Conservation (phyloP, 768 basidiomycete genomes). For the Postia placenta region DNA sequence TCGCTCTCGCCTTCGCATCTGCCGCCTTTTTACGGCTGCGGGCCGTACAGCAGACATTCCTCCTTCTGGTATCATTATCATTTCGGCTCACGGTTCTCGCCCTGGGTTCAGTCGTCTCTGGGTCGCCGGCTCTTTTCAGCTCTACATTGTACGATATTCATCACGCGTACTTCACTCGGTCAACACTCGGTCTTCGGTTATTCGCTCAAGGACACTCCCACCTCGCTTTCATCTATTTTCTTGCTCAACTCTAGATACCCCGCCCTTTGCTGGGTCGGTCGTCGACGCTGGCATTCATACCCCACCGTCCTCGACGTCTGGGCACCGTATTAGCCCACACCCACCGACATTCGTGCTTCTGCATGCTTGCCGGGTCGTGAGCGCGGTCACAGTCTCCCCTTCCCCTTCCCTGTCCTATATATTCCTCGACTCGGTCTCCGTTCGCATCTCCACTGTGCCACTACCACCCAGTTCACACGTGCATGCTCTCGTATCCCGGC, state of each 20-base stretch:
- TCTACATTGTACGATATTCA: constrained; percentile 13
- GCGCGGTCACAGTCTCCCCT: constrained; percentile 8
- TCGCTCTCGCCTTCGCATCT: constrained; percentile 19
- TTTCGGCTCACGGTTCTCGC: constrained; percentile 31
- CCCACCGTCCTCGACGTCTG: constrained; percentile 24
- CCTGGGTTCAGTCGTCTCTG: constrained; percentile 10
- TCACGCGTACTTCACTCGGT: constrained; percentile 6
- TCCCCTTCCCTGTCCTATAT: constrained; percentile 15
- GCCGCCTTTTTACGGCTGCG: constrained; percentile 12
- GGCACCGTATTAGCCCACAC: constrained; percentile 3
- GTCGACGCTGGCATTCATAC: constrained; percentile 40
- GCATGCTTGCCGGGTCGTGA: background rate
- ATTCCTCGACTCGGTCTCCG: constrained; percentile 17
- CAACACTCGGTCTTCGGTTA: constrained; percentile 28
- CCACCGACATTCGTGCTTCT: background rate
- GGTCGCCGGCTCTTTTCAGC: constrained; percentile 12
- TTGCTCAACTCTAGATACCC: constrained; percentile 22
- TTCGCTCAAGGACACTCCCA: constrained; percentile 37
- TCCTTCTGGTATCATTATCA: constrained; percentile 35
- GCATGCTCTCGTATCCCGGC: constrained; percentile 35
- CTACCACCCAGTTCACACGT: constrained; percentile 31
- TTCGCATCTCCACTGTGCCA: constrained; percentile 34
- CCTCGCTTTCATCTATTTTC: constrained; percentile 14
- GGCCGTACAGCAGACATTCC: constrained; percentile 13
- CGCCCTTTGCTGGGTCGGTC: constrained; percentile 27